A percentile compares a stretch with the other conserved stretches of the same genome.
Evolutionary conservation across 805 yeast genomes (phyloP).

Genomic region (Ascoidea tarda): DNA sequence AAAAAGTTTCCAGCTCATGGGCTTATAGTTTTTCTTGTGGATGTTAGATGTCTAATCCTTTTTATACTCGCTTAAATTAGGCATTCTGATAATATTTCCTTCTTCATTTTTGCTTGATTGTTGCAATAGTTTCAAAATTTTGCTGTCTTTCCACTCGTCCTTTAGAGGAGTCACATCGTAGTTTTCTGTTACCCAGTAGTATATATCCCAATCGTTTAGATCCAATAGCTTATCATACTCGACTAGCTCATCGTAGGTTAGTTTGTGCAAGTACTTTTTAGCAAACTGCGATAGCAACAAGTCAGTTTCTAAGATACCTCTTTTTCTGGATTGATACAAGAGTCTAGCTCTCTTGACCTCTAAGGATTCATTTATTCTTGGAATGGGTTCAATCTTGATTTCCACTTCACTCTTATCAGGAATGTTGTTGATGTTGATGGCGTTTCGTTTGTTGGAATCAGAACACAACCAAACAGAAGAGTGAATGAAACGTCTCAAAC

Average conservation of each 20-base stretch:
- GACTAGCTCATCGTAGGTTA: constrained; percentile 53
- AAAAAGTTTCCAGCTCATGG: too few relatives aligned
- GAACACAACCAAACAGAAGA: too few relatives aligned
- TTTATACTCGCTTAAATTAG: constrained; percentile 27
- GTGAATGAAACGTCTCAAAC: too few relatives aligned
- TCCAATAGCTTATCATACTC: constrained; percentile 81
- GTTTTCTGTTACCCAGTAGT: constrained; percentile 92
- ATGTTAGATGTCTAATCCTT: too few relatives aligned
- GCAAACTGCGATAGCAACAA: constrained; percentile 77
- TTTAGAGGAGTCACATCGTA: constrained; percentile 77
- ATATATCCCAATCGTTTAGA: constrained; percentile 98
- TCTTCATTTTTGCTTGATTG: constrained; percentile 61
- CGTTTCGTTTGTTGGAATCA: constrained; percentile 1
- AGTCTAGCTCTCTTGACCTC: constrained; percentile 78
- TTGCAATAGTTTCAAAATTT: constrained; percentile 51
- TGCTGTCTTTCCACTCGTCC: constrained; percentile 63
- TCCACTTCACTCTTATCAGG: constrained; percentile 29
- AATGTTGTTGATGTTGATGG: constrained; percentile 5
- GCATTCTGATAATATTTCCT: constrained; percentile 75
- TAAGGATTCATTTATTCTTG: constrained; percentile 56
- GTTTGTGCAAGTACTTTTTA: constrained; percentile 44
- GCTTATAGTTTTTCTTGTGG: too few relatives aligned
- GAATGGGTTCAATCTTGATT: constrained; percentile 65
- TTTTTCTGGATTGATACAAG: constrained; percentile 80
- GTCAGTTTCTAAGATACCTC: constrained; percentile 93